phyloP scores from a whole-genome alignment of 805 yeast genomes.

The Diddensiella caesifluorescens region DNA sequence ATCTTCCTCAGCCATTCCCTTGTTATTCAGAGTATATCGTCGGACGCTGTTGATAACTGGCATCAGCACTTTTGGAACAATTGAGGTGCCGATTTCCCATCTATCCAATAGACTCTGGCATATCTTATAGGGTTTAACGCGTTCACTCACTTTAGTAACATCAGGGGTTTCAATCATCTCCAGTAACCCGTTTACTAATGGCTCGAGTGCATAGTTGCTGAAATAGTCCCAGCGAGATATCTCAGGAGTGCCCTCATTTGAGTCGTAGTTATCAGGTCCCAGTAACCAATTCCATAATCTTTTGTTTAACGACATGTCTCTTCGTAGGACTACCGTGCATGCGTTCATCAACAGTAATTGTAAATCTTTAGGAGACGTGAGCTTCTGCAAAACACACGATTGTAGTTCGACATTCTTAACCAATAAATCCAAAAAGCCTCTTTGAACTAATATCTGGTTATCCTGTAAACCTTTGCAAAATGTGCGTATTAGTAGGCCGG shows the following conservation, averaged over 20 bases:
- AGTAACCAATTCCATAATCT: slow-evolving; percentile 90
- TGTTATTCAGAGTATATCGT: slow-evolving; percentile 10
- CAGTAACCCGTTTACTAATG: slow-evolving; percentile 50
- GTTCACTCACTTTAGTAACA: slow-evolving; percentile 27
- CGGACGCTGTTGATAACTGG: slow-evolving; percentile 47
- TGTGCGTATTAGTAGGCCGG: slow-evolving; percentile 73
- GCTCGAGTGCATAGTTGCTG: slow-evolving; percentile 46
- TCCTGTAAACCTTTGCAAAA: slow-evolving; percentile 65
- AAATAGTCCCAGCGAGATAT: slow-evolving; percentile 52
- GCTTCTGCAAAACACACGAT: slow-evolving; percentile 47
- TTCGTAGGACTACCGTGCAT: slow-evolving; percentile 62
- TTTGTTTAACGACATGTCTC: slow-evolving; percentile 92
- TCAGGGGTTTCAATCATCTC: slow-evolving; percentile 33
- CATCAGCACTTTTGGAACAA: slow-evolving; percentile 64
- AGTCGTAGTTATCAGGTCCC: slow-evolving; percentile 57
- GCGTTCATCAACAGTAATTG: slow-evolving; percentile 56
- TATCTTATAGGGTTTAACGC: slow-evolving; percentile 53
- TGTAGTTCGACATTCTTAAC: slow-evolving; percentile 61
- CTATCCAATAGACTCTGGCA: slow-evolving; percentile 76
- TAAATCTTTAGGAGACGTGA: slow-evolving; percentile 50
- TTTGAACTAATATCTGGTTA: slow-evolving; percentile 63
- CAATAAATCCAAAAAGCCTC: slow-evolving; percentile 84
- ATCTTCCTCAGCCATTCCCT: slow-evolving; percentile 20
- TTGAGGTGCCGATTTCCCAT: slow-evolving; percentile 84
- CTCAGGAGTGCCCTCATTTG: slow-evolving; percentile 7